phyloP scores from a whole-genome alignment of 257 asterid genomes.

The Ballota nigra region DNA sequence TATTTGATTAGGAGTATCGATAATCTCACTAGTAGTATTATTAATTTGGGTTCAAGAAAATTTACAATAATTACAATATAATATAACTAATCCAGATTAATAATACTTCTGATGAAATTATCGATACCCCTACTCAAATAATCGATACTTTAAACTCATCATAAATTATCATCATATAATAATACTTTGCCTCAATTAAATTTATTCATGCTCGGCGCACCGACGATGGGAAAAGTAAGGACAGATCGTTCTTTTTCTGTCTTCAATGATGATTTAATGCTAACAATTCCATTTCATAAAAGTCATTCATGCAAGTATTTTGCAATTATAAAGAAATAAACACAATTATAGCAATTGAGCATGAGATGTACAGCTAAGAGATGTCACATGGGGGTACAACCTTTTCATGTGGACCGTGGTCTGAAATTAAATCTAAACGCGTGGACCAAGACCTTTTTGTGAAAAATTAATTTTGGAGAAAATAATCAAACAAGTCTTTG shows the following conservation, averaged over 20 bases:
- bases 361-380: constrained; percentile 23
- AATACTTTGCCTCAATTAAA: too few species aligned
- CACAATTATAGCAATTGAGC: background rate
- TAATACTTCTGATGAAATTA: too few species aligned
- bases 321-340: background rate
- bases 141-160: too few species aligned
- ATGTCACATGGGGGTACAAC: constrained; percentile 22
- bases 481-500: background rate
- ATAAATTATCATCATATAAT: too few species aligned
- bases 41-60: too few species aligned
- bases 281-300: constrained; percentile 2
- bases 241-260: background rate
- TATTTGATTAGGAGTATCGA: too few species aligned
- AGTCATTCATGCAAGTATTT: background rate
- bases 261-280: background rate
- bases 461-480: background rate
- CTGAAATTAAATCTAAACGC: constrained; percentile 14
- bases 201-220: background rate
- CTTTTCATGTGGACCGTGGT: constrained; percentile 12
- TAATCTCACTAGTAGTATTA: too few species aligned
- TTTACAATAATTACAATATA: too few species aligned
- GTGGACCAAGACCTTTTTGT: constrained; percentile 13
- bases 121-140: too few species aligned
- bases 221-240: constrained; percentile 13
- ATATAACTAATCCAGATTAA: too few species aligned